Conservation (phyloP, 148 eudicot species). For the Camellia japonica region DNA sequence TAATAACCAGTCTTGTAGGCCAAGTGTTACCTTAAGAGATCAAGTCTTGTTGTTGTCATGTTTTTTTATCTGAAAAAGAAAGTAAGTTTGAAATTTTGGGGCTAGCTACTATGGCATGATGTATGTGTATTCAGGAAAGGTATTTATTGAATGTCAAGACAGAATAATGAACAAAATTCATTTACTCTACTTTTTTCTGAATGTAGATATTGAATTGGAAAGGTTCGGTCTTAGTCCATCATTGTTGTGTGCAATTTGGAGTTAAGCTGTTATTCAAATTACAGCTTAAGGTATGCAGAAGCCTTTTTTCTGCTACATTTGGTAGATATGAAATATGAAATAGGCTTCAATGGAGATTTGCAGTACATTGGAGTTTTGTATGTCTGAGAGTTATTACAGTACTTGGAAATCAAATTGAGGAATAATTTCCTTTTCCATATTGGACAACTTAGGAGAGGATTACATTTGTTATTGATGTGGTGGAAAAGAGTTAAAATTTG, state of each 20-base stretch:
- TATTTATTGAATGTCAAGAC: background rate
- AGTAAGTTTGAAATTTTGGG: background rate
- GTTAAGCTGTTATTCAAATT: no score
- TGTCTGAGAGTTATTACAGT: no score
- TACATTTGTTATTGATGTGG: background rate
- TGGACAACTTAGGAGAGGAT: background rate
- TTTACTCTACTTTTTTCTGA: background rate
- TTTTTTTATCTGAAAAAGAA: background rate
- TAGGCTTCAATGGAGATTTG: no score
- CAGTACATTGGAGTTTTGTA: no score
- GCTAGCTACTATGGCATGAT: background rate
- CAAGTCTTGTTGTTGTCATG: background rate
- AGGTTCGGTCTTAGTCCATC: no score
- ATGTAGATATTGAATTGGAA: no score
- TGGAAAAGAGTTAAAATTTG: constrained; percentile 1
- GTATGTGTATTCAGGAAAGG: background rate
- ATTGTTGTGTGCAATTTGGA: no score
- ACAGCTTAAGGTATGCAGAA: no score
- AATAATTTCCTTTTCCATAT: background rate
- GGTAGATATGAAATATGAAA: no score
- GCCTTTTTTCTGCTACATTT: no score
- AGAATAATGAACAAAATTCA: background rate
- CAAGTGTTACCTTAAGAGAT: background rate
- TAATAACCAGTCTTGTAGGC: background rate
- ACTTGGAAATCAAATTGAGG: background rate